phyloP scores from a whole-genome alignment of 2,329 filamentous ascomycete species.

The Colletotrichum caudatum region DNA sequence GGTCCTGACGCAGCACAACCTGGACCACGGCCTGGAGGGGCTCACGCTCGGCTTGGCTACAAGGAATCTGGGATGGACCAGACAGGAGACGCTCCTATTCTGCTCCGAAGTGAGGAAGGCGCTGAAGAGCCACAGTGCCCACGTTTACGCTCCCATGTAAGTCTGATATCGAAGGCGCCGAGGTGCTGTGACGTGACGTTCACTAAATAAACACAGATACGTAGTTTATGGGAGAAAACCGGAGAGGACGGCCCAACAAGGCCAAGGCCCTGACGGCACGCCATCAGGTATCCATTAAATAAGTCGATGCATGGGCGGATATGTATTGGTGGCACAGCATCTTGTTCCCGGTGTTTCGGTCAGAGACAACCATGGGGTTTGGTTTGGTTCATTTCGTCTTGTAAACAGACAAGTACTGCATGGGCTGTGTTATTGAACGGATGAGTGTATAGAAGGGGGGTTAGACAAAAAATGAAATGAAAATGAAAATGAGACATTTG shows the following conservation, averaged over 20 bases:
- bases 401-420: not conserved
- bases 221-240: conserved; percentile 40
- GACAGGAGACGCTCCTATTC: conserved; percentile 48
- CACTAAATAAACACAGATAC: conserved; percentile 11
- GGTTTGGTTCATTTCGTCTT: not conserved
- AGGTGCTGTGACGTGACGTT: not conserved
- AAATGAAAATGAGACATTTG: not conserved
- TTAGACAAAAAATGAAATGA: not conserved
- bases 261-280: not conserved
- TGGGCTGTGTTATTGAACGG: not conserved
- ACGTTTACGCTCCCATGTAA: conserved; percentile 45
- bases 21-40: conserved; percentile 50
- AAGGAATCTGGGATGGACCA: conserved; percentile 51
- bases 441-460: not conserved
- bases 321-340: not conserved
- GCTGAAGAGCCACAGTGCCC: conserved; percentile 44
- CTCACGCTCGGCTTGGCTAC: conserved; percentile 54
- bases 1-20: conserved; percentile 48
- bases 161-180: not conserved
- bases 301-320: too few species aligned
- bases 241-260: not conserved
- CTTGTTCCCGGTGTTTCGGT: not conserved
- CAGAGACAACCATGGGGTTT: not conserved
- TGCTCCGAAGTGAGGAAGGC: conserved; percentile 45
- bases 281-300: not conserved